Conservation (phyloP, 164 flowering plant species). For the Aristolochia fimbriata region DNA sequence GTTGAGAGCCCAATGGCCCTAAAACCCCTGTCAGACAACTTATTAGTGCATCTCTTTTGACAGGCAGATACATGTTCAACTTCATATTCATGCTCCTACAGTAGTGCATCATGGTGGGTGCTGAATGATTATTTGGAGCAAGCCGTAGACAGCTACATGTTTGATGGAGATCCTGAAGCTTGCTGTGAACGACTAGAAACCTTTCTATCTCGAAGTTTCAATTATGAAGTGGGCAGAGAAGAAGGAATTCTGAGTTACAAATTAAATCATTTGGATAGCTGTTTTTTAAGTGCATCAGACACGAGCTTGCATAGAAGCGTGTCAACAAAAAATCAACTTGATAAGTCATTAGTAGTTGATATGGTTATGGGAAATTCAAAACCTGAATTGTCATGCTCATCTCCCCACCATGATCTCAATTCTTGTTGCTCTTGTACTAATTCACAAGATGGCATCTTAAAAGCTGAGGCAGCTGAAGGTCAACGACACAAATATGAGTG, state of each 20-base stretch:
- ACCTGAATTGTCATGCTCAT: constrained; percentile 7
- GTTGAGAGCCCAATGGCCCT: background rate
- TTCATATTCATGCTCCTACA: constrained; percentile 5
- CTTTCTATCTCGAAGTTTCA: background rate
- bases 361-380: constrained; percentile 23
- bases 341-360: background rate
- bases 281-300: too few species aligned
- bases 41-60: background rate
- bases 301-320: background rate
- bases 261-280: background rate
- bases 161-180: constrained; percentile 32
- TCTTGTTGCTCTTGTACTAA: background rate
- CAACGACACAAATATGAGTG: background rate
- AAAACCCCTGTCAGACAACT: background rate
- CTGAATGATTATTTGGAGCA: constrained; percentile 30
- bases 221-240: background rate
- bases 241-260: background rate
- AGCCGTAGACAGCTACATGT: constrained; percentile 34
- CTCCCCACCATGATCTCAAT: background rate
- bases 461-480: background rate
- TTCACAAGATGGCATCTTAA: background rate
- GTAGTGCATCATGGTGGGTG: constrained; percentile 12
- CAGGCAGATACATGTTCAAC: constrained; percentile 24
- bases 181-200: constrained; percentile 51
- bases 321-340: background rate